These are phyloP conservation scores for Sphagnum contortum DNA, from an alignment of 225 moss, liverwort and hornwort genomes.

Conservation along the genomic window DNA sequence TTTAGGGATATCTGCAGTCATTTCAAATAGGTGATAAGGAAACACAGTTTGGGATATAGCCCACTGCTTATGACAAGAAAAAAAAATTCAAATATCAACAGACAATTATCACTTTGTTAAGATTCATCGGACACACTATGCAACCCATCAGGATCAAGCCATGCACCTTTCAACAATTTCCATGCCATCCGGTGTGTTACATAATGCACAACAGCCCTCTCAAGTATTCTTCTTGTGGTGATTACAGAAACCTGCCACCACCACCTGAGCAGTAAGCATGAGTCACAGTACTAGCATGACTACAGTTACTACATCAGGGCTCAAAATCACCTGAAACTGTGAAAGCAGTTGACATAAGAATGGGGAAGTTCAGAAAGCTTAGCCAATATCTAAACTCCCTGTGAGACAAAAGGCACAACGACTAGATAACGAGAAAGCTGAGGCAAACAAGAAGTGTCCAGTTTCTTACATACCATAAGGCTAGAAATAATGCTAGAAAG, in stretches of 20 bases:
- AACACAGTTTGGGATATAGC: not conserved
- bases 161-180: constrained; percentile 89
- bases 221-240: constrained; percentile 80
- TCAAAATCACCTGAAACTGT: no score
- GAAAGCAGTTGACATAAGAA: no score
- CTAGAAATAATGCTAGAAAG: no score
- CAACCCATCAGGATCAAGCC: not conserved
- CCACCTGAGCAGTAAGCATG: not conserved
- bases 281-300: not conserved
- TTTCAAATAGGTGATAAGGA: not conserved
- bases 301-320: not conserved
- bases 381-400: no score
- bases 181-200: constrained; percentile 77
- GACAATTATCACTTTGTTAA: not conserved
- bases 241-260: constrained; percentile 73
- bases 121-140: not conserved
- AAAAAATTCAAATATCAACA: not conserved
- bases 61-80: not conserved
- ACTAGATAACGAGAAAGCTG: no score
- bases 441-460: no score
- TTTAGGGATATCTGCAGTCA: constrained; percentile 78
- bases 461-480: no score
- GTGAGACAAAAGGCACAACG: no score
- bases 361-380: no score
- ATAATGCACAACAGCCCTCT: constrained; percentile 69